Percentiles rank a stretch among this genome's conserved stretches.
Evolutionary conservation across 2,329 filamentous ascomycete species (phyloP).

Genomic region (Trichoderma harzianum): DNA sequence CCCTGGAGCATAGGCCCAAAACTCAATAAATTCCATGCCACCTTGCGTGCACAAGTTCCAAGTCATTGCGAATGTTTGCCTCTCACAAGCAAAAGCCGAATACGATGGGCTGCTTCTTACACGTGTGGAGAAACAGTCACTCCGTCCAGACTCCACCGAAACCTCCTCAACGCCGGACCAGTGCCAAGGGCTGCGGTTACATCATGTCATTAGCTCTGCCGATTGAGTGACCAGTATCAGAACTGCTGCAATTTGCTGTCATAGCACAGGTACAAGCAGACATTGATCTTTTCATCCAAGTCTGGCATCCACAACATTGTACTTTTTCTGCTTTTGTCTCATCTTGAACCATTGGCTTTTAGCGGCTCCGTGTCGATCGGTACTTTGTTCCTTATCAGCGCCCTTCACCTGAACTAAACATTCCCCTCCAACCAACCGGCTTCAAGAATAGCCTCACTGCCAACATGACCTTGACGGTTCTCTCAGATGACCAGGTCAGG

Average conservation of each 20-base stretch:
- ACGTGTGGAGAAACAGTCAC: constrained; percentile 7
- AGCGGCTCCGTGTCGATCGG: background rate
- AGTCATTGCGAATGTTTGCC: background rate
- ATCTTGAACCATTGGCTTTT: background rate
- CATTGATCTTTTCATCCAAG: background rate
- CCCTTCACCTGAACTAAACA: background rate
- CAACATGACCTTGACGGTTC: constrained; percentile 55
- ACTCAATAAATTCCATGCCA: background rate
- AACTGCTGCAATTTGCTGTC: background rate
- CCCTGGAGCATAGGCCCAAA: background rate
- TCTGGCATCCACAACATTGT: background rate
- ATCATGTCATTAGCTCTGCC: background rate
- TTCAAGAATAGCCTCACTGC: background rate
- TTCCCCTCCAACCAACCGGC: background rate
- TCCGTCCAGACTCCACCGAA: constrained; percentile 4
- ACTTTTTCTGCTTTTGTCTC: background rate
- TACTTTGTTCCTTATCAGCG: background rate
- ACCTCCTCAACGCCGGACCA: constrained; percentile 9
- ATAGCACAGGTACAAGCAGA: background rate
- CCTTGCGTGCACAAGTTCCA: background rate
- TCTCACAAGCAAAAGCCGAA: background rate
- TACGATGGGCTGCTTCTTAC: background rate
- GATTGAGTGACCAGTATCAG: background rate
- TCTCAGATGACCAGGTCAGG: constrained; percentile 56
- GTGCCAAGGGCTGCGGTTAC: constrained; percentile 3